phyloP scores from a whole-genome alignment of 768 basidiomycete genomes.

The Lactarius akahatsu region DNA sequence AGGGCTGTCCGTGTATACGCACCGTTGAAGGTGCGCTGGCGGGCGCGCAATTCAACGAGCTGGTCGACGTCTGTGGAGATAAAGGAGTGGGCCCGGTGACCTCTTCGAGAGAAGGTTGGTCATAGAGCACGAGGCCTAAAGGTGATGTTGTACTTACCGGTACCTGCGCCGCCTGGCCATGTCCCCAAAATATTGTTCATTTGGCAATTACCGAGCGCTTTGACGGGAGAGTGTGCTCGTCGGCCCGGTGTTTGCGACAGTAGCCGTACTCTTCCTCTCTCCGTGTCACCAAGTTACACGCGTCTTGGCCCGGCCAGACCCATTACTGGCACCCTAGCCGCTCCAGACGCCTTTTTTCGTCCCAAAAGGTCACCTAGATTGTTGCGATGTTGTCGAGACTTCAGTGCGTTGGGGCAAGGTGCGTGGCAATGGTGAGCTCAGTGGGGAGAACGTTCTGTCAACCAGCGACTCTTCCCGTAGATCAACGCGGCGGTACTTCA shows the following conservation, averaged over 20 bases:
- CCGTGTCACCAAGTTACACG: not conserved
- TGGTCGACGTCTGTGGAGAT: conserved; percentile 38
- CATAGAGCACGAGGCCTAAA: not conserved
- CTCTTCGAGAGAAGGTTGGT: conserved; percentile 28
- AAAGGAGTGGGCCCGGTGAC: conserved; percentile 38
- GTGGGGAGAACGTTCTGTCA: not conserved
- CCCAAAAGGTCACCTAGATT: conserved; percentile 8
- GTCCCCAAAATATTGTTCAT: not conserved
- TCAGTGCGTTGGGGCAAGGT: conserved; percentile 21
- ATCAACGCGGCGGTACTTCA: conserved; percentile 14
- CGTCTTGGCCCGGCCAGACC: not conserved
- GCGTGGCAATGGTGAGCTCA: not conserved
- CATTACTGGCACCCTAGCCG: not conserved
- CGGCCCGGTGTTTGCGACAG: not conserved
- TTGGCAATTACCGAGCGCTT: too few relatives aligned
- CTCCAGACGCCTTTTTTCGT: not conserved
- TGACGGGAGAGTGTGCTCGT: not conserved
- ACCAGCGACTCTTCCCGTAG: not conserved
- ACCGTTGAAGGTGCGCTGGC: conserved; percentile 80
- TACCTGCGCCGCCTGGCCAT: conserved; percentile 14
- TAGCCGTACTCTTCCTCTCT: not conserved
- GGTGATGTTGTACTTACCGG: conserved; percentile 4
- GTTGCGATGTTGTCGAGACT: conserved; percentile 22
- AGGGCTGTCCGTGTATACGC: conserved; percentile 78
- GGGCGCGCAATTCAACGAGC: conserved; percentile 68